phyloP scores from a whole-genome alignment of 805 yeast genomes.

The Saccharomycopsis vini region DNA sequence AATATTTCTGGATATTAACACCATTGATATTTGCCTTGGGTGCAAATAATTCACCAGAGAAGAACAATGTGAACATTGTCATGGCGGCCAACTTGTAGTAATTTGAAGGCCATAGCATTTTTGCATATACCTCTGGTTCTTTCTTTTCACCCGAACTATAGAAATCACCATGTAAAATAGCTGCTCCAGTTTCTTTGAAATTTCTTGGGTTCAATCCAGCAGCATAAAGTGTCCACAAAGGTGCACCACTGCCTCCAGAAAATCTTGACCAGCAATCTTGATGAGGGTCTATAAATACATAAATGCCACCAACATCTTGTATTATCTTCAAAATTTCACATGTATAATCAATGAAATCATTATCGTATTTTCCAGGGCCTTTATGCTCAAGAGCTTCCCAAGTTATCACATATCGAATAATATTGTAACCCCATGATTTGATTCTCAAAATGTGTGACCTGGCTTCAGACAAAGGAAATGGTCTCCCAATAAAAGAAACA shows the following conservation, averaged over 20 bases:
- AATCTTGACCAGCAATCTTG: conserved; percentile 92
- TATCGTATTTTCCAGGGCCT: conserved; percentile 81
- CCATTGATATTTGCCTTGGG: conserved; percentile 70
- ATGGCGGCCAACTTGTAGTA: conserved; percentile 65
- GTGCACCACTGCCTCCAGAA: conserved; percentile 90
- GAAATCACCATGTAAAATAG: conserved; percentile 58
- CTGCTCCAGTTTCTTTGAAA: conserved; percentile 70
- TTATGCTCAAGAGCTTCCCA: conserved; percentile 92
- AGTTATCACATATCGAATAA: conserved; percentile 64
- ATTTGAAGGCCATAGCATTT: conserved; percentile 92
- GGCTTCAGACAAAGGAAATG: conserved; percentile 70
- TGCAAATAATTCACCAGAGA: conserved; percentile 67
- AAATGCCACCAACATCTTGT: conserved; percentile 58
- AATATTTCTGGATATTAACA: conserved; percentile 64
- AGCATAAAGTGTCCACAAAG: conserved; percentile 84
- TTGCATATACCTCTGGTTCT: conserved; percentile 38
- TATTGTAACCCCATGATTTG: conserved; percentile 74
- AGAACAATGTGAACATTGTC: conserved; percentile 81
- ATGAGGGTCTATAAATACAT: conserved; percentile 79
- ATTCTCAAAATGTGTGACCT: conserved; percentile 58
- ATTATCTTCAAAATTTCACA: conserved; percentile 50
- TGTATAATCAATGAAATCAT: conserved; percentile 64
- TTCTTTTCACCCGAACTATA: conserved; percentile 31
- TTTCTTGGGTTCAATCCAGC: conserved; percentile 77
- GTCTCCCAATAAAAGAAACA: conserved; percentile 77